These are phyloP conservation scores for Metarhizium anisopliae DNA, from an alignment of 2,329 filamentous ascomycete genomes.

Conservation along the genomic window DNA sequence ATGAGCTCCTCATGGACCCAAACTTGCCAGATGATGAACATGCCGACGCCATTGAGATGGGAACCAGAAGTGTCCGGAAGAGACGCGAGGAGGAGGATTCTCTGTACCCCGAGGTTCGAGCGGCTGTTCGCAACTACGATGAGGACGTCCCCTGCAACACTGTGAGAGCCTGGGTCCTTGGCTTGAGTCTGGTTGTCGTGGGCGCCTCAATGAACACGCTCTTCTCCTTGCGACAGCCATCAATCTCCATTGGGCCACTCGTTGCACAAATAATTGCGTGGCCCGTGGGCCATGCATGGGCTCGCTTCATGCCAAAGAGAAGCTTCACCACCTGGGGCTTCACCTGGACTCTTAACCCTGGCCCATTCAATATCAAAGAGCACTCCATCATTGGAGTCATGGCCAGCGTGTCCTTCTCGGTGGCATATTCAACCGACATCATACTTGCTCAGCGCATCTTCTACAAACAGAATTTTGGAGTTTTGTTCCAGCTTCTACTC, in stretches of 20 bases:
- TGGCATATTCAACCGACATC: conserved; percentile 66
- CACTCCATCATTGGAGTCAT: conserved; percentile 61
- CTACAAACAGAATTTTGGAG: conserved; percentile 61
- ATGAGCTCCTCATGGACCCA: conserved; percentile 48
- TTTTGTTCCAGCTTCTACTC: conserved; percentile 56
- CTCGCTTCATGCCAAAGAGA: conserved; percentile 40
- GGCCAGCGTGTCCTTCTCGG: conserved; percentile 62
- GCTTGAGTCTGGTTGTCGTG: conserved; percentile 44
- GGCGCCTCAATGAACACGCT: conserved; percentile 55
- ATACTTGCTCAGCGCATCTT: conserved; percentile 63
- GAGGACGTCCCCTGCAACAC: conserved; percentile 59
- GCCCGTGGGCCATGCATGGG: conserved; percentile 55
- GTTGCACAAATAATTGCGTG: conserved; percentile 57
- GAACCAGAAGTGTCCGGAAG: conserved; percentile 17
- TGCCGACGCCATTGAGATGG: conserved; percentile 18
- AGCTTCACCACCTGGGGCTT: conserved; percentile 43
- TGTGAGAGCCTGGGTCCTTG: conserved; percentile 55
- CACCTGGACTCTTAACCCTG: conserved; percentile 52
- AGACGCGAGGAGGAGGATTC: conserved; percentile 46
- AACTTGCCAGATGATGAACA: conserved; percentile 36
- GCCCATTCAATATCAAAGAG: conserved; percentile 63
- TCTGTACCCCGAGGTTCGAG: conserved; percentile 57
- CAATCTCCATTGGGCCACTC: conserved; percentile 50
- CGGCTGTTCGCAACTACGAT: conserved; percentile 56
- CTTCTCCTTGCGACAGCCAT: conserved; percentile 52